Evolutionary conservation across 2,329 filamentous ascomycete species (phyloP).

Genomic region (Paraconiothyrium sp.): DNA sequence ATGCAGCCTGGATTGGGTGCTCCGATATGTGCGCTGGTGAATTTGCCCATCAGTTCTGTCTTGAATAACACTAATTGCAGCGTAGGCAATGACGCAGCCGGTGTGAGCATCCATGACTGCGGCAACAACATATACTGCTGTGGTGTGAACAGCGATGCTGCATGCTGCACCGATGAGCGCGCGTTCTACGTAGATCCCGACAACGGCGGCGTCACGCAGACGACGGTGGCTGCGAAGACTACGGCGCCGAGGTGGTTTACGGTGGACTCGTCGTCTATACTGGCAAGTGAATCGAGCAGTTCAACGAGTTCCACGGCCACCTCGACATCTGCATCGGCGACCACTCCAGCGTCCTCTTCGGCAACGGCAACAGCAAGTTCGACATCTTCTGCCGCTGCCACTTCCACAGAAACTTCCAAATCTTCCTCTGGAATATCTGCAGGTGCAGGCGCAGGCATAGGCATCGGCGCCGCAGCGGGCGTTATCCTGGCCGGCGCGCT

Average conservation of each 20-base stretch:
- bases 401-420: background rate
- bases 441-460: constrained; percentile 7
- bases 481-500: background rate
- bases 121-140: constrained; percentile 8
- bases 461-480: constrained; percentile 1
- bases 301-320: background rate
- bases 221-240: background rate
- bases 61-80: background rate
- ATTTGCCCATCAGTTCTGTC: background rate
- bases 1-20: constrained; percentile 11
- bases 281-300: background rate
- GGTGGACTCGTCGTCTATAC: constrained; percentile 3
- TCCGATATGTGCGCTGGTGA: constrained; percentile 13
- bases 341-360: background rate
- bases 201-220: background rate
- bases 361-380: background rate
- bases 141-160: background rate
- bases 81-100: background rate
- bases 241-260: background rate
- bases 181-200: constrained; percentile 11
- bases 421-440: background rate
- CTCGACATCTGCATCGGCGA: background rate
- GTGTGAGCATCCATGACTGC: constrained; percentile 3
- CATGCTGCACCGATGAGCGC: constrained; percentile 1
- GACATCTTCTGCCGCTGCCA: background rate